These are phyloP conservation scores for Hemisphaericaspora xylofermentans DNA, from an alignment of 1,139 yeast species.

Conservation along the genomic window DNA sequence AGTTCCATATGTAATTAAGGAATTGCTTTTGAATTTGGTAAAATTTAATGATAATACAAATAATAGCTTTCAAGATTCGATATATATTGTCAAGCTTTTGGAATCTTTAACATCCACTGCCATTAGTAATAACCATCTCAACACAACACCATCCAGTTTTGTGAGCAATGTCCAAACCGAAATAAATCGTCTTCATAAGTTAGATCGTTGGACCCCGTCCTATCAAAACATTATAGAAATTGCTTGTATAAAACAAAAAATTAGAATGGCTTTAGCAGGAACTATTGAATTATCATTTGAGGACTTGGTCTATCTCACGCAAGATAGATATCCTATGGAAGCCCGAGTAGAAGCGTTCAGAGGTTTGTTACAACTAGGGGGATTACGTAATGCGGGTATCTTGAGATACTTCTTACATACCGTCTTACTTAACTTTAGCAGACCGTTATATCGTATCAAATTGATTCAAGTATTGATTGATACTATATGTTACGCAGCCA, in stretches of 20 bases:
- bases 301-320: conserved; percentile 53
- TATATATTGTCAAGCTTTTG: conserved; percentile 62
- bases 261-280: conserved; percentile 60
- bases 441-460: conserved; percentile 51
- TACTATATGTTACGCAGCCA: conserved; percentile 67
- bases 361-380: conserved; percentile 73
- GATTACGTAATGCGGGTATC: conserved; percentile 61
- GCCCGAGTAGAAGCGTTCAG: conserved; percentile 69
- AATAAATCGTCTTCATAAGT: conserved; percentile 68
- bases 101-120: conserved; percentile 49
- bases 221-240: conserved; percentile 59
- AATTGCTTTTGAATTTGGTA: conserved; percentile 66
- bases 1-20: conserved; percentile 63
- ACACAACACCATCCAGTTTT: conserved; percentile 16
- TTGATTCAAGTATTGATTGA: conserved; percentile 49
- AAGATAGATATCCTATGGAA: conserved; percentile 46
- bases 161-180: conserved; percentile 37
- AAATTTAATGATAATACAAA: conserved; percentile 84
- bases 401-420: conserved; percentile 62
- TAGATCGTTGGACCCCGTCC: conserved; percentile 89
- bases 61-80: conserved; percentile 74
- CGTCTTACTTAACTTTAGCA: conserved; percentile 51
- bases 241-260: conserved; percentile 57
- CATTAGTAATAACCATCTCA: conserved; percentile 20
- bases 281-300: conserved; percentile 51